A percentile compares a stretch with the other conserved stretches of the same genome.
Evolutionary conservation across 1,284 basidiomycete genomes (phyloP).

Genomic region (Irpex lacteus): DNA sequence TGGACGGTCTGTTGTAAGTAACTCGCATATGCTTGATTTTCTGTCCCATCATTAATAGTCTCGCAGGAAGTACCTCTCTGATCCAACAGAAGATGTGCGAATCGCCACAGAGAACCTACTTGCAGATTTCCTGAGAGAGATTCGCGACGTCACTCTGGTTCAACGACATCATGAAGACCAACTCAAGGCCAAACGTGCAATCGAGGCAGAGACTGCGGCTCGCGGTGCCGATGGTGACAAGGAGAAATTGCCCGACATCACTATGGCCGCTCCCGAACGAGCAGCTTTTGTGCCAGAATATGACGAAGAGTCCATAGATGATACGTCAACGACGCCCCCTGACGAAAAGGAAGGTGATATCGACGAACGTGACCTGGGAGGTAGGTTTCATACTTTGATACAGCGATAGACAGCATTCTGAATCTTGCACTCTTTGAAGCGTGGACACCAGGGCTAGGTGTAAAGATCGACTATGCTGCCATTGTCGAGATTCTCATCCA

Average conservation of each 20-base stretch:
- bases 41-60: slow-evolving; percentile 14
- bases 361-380: slow-evolving; percentile 61
- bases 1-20: slow-evolving; percentile 91
- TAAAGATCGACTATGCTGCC: slow-evolving; percentile 87
- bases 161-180: slow-evolving; percentile 62
- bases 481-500: slow-evolving; percentile 95
- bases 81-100: slow-evolving; percentile 92
- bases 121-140: slow-evolving; percentile 91
- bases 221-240: slow-evolving; percentile 27
- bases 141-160: slow-evolving; percentile 79
- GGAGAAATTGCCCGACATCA: slow-evolving; percentile 29
- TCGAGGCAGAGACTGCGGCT: slow-evolving; percentile 37
- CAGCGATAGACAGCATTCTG: background rate
- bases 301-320: slow-evolving; percentile 36
- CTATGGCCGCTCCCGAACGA: slow-evolving; percentile 25
- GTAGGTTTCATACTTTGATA: slow-evolving; percentile 34
- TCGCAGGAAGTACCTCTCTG: slow-evolving; percentile 88
- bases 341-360: slow-evolving; percentile 48
- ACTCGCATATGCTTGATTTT: background rate
- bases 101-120: slow-evolving; percentile 90
- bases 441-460: slow-evolving; percentile 93
- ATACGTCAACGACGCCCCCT: slow-evolving; percentile 28
- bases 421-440: slow-evolving; percentile 35
- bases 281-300: slow-evolving; percentile 49
- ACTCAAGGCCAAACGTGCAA: slow-evolving; percentile 41